A percentile compares a stretch with the other conserved stretches of the same genome.
phyloP scores from a whole-genome alignment of 2,329 filamentous ascomycete genomes.

The Teratosphaeria pseudoeucalypti region DNA sequence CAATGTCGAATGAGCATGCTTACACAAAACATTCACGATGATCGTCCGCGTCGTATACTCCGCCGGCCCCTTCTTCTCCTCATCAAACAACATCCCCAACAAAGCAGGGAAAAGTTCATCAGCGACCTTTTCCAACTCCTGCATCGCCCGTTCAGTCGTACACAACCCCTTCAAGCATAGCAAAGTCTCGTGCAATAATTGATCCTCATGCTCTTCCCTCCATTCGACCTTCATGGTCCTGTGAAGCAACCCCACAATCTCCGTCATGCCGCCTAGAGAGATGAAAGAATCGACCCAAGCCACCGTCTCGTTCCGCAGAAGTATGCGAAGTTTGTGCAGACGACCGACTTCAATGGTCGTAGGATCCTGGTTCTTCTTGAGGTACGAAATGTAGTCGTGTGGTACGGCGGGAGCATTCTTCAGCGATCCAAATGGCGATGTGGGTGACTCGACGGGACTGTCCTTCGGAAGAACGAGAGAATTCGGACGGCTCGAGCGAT shows the following conservation, averaged over 20 bases:
- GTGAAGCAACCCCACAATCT: constrained; percentile 76
- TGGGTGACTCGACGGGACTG: neutral
- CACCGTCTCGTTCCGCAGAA: constrained; percentile 89
- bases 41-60: constrained; percentile 91
- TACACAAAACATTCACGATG: constrained; percentile 70
- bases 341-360: constrained; percentile 86
- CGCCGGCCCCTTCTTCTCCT: constrained; percentile 95
- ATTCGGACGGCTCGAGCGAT: constrained; percentile 45
- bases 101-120: constrained; percentile 74
- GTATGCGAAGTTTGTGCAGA: constrained; percentile 78
- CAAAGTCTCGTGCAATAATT: constrained; percentile 80
- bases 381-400: constrained; percentile 74
- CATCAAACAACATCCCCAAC: constrained; percentile 82
- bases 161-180: constrained; percentile 90
- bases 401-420: constrained; percentile 47
- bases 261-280: constrained; percentile 78
- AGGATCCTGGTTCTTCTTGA: constrained; percentile 70
- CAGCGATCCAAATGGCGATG: constrained; percentile 18
- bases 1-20: constrained; percentile 9
- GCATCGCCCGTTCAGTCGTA: constrained; percentile 77
- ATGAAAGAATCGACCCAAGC: constrained; percentile 93
- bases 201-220: constrained; percentile 96
- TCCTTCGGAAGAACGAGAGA: constrained; percentile 54
- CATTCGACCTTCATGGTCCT: constrained; percentile 94
- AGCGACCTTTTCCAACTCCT: constrained; percentile 72